Evolutionary conservation across 2,329 filamentous ascomycete genomes (phyloP), one percentile per base, ranked within the genome.

Genomic region (Aspergillus clavatus): DNA sequence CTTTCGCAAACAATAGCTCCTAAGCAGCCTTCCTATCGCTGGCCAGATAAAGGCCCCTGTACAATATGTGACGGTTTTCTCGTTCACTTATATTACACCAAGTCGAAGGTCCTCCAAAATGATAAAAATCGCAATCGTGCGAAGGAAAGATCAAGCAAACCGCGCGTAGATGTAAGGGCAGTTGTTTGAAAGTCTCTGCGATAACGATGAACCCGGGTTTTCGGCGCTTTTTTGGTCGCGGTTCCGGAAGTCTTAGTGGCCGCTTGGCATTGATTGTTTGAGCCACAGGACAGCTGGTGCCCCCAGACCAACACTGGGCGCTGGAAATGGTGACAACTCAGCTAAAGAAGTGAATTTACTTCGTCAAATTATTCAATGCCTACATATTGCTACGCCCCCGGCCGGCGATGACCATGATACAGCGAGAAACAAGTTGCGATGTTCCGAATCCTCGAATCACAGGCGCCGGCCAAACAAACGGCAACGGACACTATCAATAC

Each of bases 401-500:
- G 60, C 59, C 54, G 53, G 56, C 56, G 59, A 54, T 69, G 66
- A 69, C 62, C 65, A 70, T 71, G 68, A 68, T 54, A 64, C 56
- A 66, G 59, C 60, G 51, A 60, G 42, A 46, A 45, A 58, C 50
- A 50, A 50, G 40, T 52, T 60, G 67, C 63, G 51, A 76, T 76
- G 73, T 74, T 76, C 56, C 72, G 74, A 65, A 80, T 82, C 60
- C 77, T 83, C 58, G 78, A 82, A 66, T 78, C 78, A 58, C 79
- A 85, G 70, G 87, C 89, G 62, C 93, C 93, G 59, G 89, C 89
- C 65, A 93, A 94, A 77, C 93, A 98, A 78, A 95, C 89, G 61
- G 93, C 91, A 58, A 86, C 87, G 63, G 89, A 95, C 65, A 96
- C 93, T 33, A 98, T 98, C 67, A 86, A 84, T 51, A 87, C 90